Evolutionary conservation across 2,329 filamentous ascomycete species (phyloP).

Genomic region (Talaromyces amestolkiae): DNA sequence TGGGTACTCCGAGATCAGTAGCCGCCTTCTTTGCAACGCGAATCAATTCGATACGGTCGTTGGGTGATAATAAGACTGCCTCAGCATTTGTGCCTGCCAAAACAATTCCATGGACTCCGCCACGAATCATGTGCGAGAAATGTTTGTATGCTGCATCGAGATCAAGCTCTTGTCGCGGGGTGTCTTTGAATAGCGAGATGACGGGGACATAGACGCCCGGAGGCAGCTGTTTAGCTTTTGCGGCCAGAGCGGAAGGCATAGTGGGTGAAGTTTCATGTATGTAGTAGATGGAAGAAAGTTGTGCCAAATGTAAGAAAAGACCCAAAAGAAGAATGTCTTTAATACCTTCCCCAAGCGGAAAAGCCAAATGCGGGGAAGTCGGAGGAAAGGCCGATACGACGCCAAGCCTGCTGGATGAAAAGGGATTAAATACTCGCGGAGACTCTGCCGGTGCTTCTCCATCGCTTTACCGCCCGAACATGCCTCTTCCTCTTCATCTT

Average conservation of each 20-base stretch:
- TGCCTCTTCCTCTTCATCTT: not conserved
- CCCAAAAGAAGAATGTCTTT: not conserved
- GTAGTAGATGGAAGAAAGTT: not conserved
- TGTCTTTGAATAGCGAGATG: conserved; percentile 47
- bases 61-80: conserved; percentile 49
- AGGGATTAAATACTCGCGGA: conserved; percentile 4
- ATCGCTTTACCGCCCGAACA: not conserved
- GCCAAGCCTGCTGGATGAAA: not conserved
- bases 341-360: conserved; percentile 5
- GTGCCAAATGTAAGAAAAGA: not conserved
- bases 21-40: conserved; percentile 41
- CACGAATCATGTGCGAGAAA: conserved; percentile 42
- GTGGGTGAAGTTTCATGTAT: not conserved
- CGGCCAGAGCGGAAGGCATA: conserved; percentile 31
- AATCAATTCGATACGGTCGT: conserved; percentile 51
- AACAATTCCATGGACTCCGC: conserved; percentile 48
- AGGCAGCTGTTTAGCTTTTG: conserved; percentile 42
- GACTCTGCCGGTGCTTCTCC: not conserved
- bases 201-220: conserved; percentile 50
- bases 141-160: conserved; percentile 47
- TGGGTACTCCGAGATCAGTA: conserved; percentile 19
- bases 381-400: conserved; percentile 1
- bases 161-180: conserved; percentile 43
- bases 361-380: conserved; percentile 12
- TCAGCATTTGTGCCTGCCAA: conserved; percentile 51